phyloP scores from a whole-genome alignment of 73 alveolate genomes.

The Urostyla sp. region DNA sequence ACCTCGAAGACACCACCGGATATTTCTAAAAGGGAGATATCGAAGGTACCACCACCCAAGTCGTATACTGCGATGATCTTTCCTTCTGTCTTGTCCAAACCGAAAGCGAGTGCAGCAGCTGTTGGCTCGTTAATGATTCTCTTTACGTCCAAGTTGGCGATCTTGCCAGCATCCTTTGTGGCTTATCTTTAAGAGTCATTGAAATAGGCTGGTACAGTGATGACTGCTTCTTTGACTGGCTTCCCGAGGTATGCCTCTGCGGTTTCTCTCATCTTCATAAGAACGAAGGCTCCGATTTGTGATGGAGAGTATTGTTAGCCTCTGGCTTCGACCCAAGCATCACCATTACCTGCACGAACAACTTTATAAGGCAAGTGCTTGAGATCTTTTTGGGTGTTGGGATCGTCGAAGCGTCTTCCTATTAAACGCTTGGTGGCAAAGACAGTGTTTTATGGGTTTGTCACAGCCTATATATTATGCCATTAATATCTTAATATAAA shows the following conservation, averaged over 20 bases:
- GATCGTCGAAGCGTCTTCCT: constrained; percentile 93
- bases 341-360: constrained; percentile 89
- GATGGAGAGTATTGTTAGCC: constrained; percentile 78
- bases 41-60: constrained; percentile 99
- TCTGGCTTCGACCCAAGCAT: constrained; percentile 95
- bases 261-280: constrained; percentile 87
- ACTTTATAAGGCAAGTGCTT: constrained; percentile 84
- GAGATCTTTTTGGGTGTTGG: constrained; percentile 83
- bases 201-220: constrained; percentile 98
- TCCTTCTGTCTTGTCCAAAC: constrained; percentile 94
- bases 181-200: constrained; percentile 97
- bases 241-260: constrained; percentile 93
- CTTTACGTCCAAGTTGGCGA: constrained; percentile 92
- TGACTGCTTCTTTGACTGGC: constrained; percentile 85
- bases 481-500: too few relatives aligned
- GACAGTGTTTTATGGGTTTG: constrained; percentile 94
- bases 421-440: constrained; percentile 93
- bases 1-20: constrained; percentile 97
- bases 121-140: constrained; percentile 99
- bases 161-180: constrained; percentile 97
- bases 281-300: constrained; percentile 86
- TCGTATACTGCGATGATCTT: constrained; percentile 96
- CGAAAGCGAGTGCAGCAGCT: constrained; percentile 99
- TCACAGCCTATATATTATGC: constrained; percentile 84
- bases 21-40: constrained; percentile 94